These are phyloP conservation scores for Trichosporon sp. DNA, from an alignment of 1,284 basidiomycete species.

Conservation along the genomic window DNA sequence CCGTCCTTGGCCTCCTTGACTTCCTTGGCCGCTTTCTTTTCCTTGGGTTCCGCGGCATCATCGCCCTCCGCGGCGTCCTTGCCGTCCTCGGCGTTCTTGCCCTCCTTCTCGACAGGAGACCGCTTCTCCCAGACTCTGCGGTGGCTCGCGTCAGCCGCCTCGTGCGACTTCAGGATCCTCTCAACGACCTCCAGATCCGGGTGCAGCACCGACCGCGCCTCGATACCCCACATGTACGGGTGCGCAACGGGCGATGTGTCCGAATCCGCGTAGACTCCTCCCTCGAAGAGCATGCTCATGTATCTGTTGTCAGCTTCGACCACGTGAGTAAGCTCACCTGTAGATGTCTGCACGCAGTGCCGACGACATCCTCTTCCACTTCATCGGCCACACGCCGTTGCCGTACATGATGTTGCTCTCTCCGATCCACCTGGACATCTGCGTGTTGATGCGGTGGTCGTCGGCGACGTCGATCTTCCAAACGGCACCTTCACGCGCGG, in stretches of 20 bases:
- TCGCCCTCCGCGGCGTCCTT: not conserved
- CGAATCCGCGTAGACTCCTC: conserved; percentile 39
- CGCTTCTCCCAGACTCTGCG: conserved; percentile 18
- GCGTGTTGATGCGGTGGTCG: conserved; percentile 24
- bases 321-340: conserved; percentile 21
- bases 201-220: conserved; percentile 22
- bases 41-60: conserved; percentile 12
- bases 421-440: conserved; percentile 29
- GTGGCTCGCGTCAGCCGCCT: conserved; percentile 12
- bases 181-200: conserved; percentile 25
- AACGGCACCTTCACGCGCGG: conserved; percentile 13
- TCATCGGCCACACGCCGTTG: conserved; percentile 9
- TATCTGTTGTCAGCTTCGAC: conserved; percentile 23
- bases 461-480: conserved; percentile 30
- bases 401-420: conserved; percentile 15
- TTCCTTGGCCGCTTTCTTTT: conserved; percentile 7
- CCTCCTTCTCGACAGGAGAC: not conserved
- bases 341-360: conserved; percentile 33
- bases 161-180: conserved; percentile 11
- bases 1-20: not conserved
- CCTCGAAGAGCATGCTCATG: conserved; percentile 33
- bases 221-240: conserved; percentile 34
- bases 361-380: conserved; percentile 32
- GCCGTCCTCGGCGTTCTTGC: not conserved
- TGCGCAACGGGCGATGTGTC: conserved; percentile 40